Conservation (phyloP, 2,329 filamentous ascomycete genomes). For the Stagonosporopsis rhizophila region DNA sequence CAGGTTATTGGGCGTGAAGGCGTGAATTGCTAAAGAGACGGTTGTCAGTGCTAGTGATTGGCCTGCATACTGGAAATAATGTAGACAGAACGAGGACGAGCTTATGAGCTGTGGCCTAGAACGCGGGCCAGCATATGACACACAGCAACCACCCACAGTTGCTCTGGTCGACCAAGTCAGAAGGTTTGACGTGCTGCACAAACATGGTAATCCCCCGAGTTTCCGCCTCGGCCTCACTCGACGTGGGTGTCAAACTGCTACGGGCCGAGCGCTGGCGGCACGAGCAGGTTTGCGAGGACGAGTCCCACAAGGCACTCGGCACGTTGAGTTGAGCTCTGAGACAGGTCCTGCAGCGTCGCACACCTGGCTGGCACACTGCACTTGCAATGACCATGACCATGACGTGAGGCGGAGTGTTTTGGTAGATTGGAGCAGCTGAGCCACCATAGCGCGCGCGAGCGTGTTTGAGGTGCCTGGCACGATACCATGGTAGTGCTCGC, state of each 20-base stretch:
- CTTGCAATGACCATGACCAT: background rate
- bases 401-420: conserved; percentile 1
- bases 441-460: background rate
- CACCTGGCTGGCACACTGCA: background rate
- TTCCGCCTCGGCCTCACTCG: conserved; percentile 9
- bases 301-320: background rate
- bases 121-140: conserved; percentile 14
- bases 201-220: conserved; percentile 4
- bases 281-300: conserved; percentile 4
- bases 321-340: conserved; percentile 1
- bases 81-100: background rate
- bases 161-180: conserved; percentile 9
- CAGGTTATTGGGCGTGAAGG: conserved; percentile 3
- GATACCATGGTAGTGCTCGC: conserved; percentile 10
- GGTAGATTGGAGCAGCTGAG: conserved; percentile 1
- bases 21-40: background rate
- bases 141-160: conserved; percentile 14
- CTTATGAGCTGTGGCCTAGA: conserved; percentile 17
- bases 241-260: conserved; percentile 4
- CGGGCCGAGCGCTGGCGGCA: conserved; percentile 7
- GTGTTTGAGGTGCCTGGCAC: conserved; percentile 11
- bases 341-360: background rate
- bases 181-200: conserved; percentile 7
- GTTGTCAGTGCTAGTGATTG: conserved; percentile 4
- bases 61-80: conserved; percentile 2